Evolutionary conservation across 345 rosid genomes (phyloP).

Genomic region (Pistacia integerrima): DNA sequence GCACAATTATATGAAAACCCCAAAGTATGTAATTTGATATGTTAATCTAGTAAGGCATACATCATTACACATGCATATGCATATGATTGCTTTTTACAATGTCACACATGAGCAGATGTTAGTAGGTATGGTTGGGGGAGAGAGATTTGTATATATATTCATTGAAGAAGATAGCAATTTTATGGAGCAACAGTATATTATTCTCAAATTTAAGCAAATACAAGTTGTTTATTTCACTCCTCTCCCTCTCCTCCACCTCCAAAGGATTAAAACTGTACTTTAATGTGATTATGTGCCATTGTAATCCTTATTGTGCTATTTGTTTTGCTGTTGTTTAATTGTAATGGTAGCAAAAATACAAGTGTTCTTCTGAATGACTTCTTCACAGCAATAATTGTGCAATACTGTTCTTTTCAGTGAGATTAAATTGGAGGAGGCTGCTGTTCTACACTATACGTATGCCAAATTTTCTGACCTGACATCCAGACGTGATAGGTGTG

Average conservation of each 20-base stretch:
- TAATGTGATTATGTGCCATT: not conserved
- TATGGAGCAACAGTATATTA: not conserved
- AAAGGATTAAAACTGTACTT: not conserved
- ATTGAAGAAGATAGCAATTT: not conserved
- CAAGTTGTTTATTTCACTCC: not conserved
- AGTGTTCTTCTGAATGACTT: not conserved
- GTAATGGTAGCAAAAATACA: not conserved
- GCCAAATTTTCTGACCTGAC: slow-evolving; percentile 92
- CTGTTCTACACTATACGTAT: slow-evolving; percentile 91
- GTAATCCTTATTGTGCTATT: not conserved
- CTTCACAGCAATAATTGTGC: not conserved
- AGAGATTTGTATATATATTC: not conserved
- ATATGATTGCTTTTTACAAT: not conserved
- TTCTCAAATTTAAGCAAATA: not conserved
- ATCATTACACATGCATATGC: not conserved
- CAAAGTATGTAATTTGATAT: slow-evolving; percentile 49
- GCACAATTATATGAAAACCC: slow-evolving; percentile 94
- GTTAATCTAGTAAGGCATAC: slow-evolving; percentile 4
- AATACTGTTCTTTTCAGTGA: slow-evolving; percentile 49
- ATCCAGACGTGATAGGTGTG: slow-evolving; percentile 91
- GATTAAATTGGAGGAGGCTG: slow-evolving; percentile 92
- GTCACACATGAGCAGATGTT: not conserved
- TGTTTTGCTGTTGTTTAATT: slow-evolving; percentile 6
- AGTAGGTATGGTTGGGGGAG: not conserved
- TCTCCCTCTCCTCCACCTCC: not conserved